These are phyloP conservation scores for Daldinia childiae DNA, from an alignment of 495 filamentous ascomycete species.

Conservation along the genomic window DNA sequence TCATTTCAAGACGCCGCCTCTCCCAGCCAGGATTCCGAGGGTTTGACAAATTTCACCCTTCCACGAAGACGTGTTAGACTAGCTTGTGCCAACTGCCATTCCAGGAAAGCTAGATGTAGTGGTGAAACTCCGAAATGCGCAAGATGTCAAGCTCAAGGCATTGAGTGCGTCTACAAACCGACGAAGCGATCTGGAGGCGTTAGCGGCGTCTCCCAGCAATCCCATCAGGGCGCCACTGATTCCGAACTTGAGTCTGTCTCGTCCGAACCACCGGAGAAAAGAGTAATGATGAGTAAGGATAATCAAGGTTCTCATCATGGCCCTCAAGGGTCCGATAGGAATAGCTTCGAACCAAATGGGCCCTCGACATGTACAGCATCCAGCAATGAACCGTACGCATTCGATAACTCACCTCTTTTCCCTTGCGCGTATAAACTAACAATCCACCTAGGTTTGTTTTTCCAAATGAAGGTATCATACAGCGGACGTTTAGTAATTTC, in stretches of 20 bases:
- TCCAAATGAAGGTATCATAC: conserved; percentile 53
- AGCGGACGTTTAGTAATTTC: conserved; percentile 57
- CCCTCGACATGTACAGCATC: conserved; percentile 20
- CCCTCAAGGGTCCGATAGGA: conserved; percentile 33
- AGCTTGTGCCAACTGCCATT: conserved; percentile 60
- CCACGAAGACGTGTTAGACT: conserved; percentile 59
- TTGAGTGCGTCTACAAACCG: conserved; percentile 60
- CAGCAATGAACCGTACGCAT: conserved; percentile 43
- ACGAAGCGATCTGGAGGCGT: conserved; percentile 53
- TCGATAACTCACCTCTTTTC: conserved; percentile 1
- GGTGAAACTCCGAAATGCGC: conserved; percentile 59
- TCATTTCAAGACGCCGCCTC: conserved; percentile 56
- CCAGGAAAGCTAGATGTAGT: conserved; percentile 59
- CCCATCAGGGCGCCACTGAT: conserved; percentile 43
- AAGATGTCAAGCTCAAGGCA: conserved; percentile 55
- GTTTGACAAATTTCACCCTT: conserved; percentile 48
- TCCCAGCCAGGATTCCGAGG: conserved; percentile 45
- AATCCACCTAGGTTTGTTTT: conserved; percentile 40
- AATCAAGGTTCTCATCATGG: conserved; percentile 44
- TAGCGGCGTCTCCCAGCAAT: conserved; percentile 25
- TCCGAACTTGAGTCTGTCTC: conserved; percentile 46
- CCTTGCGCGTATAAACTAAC: conserved; percentile 29
- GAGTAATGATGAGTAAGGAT: conserved; percentile 44
- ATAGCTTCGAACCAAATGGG: conserved; percentile 25
- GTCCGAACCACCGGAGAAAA: conserved; percentile 48